A percentile compares a stretch with the other conserved stretches of the same genome.
These are phyloP conservation scores for Syncephalis fuscata DNA, from an alignment of 371 early-diverging fungal species.

Conservation along the genomic window DNA sequence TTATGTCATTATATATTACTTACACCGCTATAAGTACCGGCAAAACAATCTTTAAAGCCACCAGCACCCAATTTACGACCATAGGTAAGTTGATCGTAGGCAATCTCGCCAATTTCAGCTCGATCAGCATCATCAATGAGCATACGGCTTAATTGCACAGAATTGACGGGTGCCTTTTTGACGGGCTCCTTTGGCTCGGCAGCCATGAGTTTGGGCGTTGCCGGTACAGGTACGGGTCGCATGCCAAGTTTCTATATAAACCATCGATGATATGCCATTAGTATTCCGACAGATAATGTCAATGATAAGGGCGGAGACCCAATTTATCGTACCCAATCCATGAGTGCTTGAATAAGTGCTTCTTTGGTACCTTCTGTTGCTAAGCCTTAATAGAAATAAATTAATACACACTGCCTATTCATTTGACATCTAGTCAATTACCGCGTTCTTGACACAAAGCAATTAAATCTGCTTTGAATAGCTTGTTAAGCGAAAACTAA, in stretches of 20 bases:
- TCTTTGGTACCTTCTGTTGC: slow-evolving; percentile 42
- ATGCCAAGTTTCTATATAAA: slow-evolving; percentile 34
- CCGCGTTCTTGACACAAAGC: slow-evolving; percentile 58
- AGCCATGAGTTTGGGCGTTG: slow-evolving; percentile 39
- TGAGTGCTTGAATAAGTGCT: slow-evolving; percentile 31
- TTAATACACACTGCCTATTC: background rate
- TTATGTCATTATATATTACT: slow-evolving; percentile 1
- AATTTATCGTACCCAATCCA: slow-evolving; percentile 35
- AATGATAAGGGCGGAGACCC: background rate
- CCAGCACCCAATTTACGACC: slow-evolving; percentile 56
- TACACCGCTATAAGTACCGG: slow-evolving; percentile 40
- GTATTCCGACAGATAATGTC: background rate
- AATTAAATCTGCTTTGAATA: slow-evolving; percentile 48
- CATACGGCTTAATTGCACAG: slow-evolving; percentile 25
- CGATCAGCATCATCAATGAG: slow-evolving; percentile 4
- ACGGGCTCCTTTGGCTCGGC: slow-evolving; percentile 16
- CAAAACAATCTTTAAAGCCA: slow-evolving; percentile 65
- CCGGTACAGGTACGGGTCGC: slow-evolving; percentile 44
- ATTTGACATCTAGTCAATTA: slow-evolving; percentile 7
- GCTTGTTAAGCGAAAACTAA: slow-evolving; percentile 22
- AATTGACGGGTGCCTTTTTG: slow-evolving; percentile 19
- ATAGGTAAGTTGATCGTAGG: slow-evolving; percentile 29
- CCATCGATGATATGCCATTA: background rate
- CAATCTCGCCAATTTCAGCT: slow-evolving; percentile 40
- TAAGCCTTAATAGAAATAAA: slow-evolving; percentile 20